A percentile compares a stretch with the other conserved stretches of the same genome.
phyloP scores from a whole-genome alignment of 345 rosid species.

The Linum lewisii region DNA sequence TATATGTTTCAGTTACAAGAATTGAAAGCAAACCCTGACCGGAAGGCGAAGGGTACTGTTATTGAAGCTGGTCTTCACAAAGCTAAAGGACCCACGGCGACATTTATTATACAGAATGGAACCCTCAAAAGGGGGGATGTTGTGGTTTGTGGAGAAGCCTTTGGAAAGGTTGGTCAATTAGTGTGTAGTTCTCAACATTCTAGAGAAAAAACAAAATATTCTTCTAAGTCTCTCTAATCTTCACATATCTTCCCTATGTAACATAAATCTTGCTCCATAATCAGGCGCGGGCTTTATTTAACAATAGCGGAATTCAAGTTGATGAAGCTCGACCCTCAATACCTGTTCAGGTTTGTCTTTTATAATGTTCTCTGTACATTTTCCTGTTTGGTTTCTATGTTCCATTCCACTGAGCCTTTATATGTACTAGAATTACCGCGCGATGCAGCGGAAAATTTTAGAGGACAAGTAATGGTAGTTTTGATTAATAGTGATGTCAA shows the following conservation, averaged over 20 bases:
- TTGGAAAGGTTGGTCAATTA: conserved; percentile 68
- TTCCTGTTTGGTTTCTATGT: neutral
- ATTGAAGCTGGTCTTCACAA: conserved; percentile 93
- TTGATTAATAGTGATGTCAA: too few relatives aligned
- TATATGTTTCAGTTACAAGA: conserved; percentile 77
- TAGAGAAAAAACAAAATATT: neutral
- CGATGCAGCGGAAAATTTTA: too few relatives aligned
- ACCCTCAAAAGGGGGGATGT: conserved; percentile 83
- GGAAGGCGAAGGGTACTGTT: conserved; percentile 90
- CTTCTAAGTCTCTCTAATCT: neutral
- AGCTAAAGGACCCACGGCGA: conserved; percentile 83
- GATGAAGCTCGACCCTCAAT: conserved; percentile 92
- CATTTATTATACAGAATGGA: conserved; percentile 93
- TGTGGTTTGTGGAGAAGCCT: conserved; percentile 92
- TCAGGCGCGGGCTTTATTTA: conserved; percentile 92
- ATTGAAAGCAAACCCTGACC: conserved; percentile 91
- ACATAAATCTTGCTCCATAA: conserved; percentile 4
- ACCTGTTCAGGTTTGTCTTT: conserved; percentile 68
- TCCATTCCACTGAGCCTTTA: neutral
- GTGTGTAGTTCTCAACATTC: conserved; percentile 10
- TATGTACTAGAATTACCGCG: too few relatives aligned
- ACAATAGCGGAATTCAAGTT: conserved; percentile 63
- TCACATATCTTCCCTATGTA: neutral
- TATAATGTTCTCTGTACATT: neutral
- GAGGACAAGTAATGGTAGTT: too few relatives aligned